Evolutionary conservation across 106 monocot species (phyloP), one percentile per base, ranked within the genome.

Genomic region (Xerophyta viscosa): DNA sequence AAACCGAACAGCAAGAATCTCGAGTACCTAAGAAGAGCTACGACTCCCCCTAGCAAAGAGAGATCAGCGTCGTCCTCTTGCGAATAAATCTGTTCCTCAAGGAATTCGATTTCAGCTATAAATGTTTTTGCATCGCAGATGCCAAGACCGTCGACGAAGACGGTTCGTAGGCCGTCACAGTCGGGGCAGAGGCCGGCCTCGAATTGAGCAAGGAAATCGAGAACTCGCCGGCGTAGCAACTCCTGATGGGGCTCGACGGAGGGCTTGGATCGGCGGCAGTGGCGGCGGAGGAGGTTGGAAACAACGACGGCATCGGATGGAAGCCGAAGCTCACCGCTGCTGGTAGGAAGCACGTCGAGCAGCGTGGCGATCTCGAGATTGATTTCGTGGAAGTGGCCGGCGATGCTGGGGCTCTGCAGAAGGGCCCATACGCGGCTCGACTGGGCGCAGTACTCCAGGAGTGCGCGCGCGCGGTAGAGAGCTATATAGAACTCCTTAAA

Each of bases 401-500:
- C 74, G 31, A 85, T 45, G n/a, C 58, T 69, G 12, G 57, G 31
- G 58, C 69, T 85, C 39, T 73, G 77, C 25, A 88, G 33, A 41
- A 96, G 54, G 15, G 84, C 54, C 84, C 80, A 88, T 11, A 84
- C 61, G 15, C 76, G 70, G 44, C 80, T 72, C 20, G 78, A 67
- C 11, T 76, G 65, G 50, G 61, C 33, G 80, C 80, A 78, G 78
- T 88, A 85, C 24, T 88, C 84, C 36, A 85, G 64, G 18, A 96
- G 73, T 17, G 70, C 8, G 61, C 65, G 66, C 30, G 78, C 57
- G 9, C 88, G 78, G 62, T 72, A 58, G 64, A 88, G 31, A 39
- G 81, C 46, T 57, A 96, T 78, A 76, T 96, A 96, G 42, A 96
- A 65, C 67, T 96, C 94, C 37, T 66, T 66, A 12, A 96, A 64